Percentiles rank a stretch among this genome's conserved stretches.
Evolutionary conservation across 2,329 filamentous ascomycete species (phyloP).

Genomic region (Lachnellula suecica): DNA sequence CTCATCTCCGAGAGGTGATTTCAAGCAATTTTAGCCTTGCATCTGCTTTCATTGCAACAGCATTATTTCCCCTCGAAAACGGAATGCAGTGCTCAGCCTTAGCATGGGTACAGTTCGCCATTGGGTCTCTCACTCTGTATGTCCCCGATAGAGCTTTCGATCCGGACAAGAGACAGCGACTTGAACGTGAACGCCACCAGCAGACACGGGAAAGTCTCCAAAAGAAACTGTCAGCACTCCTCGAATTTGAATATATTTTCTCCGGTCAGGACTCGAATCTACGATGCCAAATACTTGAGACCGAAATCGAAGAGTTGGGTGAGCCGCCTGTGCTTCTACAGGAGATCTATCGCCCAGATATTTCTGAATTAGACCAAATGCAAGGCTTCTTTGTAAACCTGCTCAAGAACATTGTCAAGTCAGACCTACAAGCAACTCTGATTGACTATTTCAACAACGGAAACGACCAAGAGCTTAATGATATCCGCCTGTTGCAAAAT

Average conservation of each 20-base stretch:
- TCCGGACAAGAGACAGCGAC: constrained; percentile 64
- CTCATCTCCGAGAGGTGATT: constrained; percentile 22
- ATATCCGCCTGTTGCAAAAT: constrained; percentile 43
- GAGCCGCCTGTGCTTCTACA: constrained; percentile 62
- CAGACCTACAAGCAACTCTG: constrained; percentile 18
- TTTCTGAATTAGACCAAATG: constrained; percentile 67
- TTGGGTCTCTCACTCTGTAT: constrained; percentile 75
- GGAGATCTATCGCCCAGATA: constrained; percentile 68
- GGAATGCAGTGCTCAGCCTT: constrained; percentile 45
- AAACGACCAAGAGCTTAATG: constrained; percentile 41
- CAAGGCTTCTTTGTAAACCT: constrained; percentile 84
- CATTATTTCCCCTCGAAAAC: constrained; percentile 25
- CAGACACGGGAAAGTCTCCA: constrained; percentile 56
- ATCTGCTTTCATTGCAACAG: constrained; percentile 30
- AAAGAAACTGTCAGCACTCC: constrained; percentile 58
- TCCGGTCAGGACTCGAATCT: constrained; percentile 68
- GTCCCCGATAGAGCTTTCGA: constrained; percentile 87
- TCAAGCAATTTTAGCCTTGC: constrained; percentile 37
- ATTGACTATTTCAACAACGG: constrained; percentile 18
- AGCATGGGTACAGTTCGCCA: constrained; percentile 74
- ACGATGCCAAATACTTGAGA: constrained; percentile 61
- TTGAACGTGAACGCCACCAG: constrained; percentile 61
- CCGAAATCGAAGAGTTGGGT: constrained; percentile 64
- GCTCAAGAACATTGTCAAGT: constrained; percentile 46
- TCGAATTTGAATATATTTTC: constrained; percentile 63